Percentiles rank a stretch among this genome's conserved stretches.
Conservation (phyloP, 805 yeast species). For the Alloascoidea africana region DNA sequence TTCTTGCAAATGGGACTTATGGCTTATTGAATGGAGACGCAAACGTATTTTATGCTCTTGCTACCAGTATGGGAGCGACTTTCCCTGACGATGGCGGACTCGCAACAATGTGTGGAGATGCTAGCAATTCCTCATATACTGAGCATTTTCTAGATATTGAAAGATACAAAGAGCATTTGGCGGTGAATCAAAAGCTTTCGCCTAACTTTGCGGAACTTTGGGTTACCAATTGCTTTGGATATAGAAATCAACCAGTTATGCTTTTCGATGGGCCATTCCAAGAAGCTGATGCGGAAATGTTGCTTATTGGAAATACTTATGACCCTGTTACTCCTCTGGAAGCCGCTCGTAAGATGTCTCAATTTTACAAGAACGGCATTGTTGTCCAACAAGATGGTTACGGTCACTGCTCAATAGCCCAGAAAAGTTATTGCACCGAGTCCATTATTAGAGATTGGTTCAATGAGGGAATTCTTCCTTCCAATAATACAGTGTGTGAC, state of each 20-base stretch:
- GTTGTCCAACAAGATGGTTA: slow-evolving; percentile 10
- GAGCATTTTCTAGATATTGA: neutral
- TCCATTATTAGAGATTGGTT: slow-evolving; percentile 6
- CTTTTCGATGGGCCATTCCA: slow-evolving; percentile 9
- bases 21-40: slow-evolving; percentile 5
- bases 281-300: slow-evolving; percentile 6
- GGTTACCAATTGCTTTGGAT: slow-evolving; percentile 4
- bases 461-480: slow-evolving; percentile 8
- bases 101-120: slow-evolving; percentile 7
- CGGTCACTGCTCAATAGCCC: slow-evolving; percentile 12
- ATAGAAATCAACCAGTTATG: slow-evolving; percentile 3
- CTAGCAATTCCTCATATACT: slow-evolving; percentile 2
- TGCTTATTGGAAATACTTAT: slow-evolving; percentile 9
- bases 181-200: neutral
- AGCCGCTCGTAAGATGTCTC: slow-evolving; percentile 8
- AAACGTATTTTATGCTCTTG: no score
- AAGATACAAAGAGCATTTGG: slow-evolving; percentile 3
- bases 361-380: slow-evolving; percentile 7
- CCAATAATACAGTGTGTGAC: slow-evolving; percentile 7
- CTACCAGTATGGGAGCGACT: neutral
- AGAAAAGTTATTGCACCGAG: slow-evolving; percentile 9
- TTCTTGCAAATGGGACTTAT: slow-evolving; percentile 7
- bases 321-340: slow-evolving; percentile 13
- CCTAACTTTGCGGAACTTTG: slow-evolving; percentile 4
- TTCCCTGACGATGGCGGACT: slow-evolving; percentile 5